Evolutionary conservation across 768 basidiomycete genomes (phyloP), one percentile per base, ranked within the genome.

Genomic region (Clitopilus hobsonii): DNA sequence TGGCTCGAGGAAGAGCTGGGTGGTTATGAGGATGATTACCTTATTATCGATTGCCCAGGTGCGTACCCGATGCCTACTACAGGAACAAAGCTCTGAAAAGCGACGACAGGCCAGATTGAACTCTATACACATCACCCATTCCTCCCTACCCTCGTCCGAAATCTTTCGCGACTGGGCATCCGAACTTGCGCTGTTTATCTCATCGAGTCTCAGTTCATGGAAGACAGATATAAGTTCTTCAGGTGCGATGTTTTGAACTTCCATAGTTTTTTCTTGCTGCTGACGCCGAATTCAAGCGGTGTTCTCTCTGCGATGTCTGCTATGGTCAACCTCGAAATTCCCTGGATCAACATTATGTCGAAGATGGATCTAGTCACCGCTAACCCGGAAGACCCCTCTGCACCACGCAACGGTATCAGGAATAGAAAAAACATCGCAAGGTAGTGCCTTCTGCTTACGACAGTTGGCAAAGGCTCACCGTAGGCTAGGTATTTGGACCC

Each of bases 131-230:
- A 99, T 70, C 94, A 98, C 64, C 94, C 96, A 0, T 93, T 99
- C 70, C 83, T 99, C 32, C 95, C 97, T 0, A 84, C 87, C 5
- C 85, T 99, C 32, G 89, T 91, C n/a, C 80, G 84, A 69, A 76
- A 86, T 66, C 70, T 93, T 58, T 71, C 80, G 61, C 79, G 85
- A 49, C 78, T 95, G 68, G 87, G 89, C 47, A 87, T 98, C 57
- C 79, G 95, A 55, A 85, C 84, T n/a, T 92, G 88, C 63, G 91
- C 91, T 3, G 85, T 84, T 26, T 99, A 98, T 67, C 82, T 99
- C 38, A 85, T 99, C 58, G 97, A 99, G 66, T 94, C 92, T 0
- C 97, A 99, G 63, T 99, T 99, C 72, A 98, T 98, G 94, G 97
- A 99, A 71, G 97, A 99, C 70, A 88, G 90, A 60, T 91, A 94